These are phyloP conservation scores for Kwoniella dendrophila DNA, from an alignment of 768 basidiomycete genomes.

Conservation along the genomic window DNA sequence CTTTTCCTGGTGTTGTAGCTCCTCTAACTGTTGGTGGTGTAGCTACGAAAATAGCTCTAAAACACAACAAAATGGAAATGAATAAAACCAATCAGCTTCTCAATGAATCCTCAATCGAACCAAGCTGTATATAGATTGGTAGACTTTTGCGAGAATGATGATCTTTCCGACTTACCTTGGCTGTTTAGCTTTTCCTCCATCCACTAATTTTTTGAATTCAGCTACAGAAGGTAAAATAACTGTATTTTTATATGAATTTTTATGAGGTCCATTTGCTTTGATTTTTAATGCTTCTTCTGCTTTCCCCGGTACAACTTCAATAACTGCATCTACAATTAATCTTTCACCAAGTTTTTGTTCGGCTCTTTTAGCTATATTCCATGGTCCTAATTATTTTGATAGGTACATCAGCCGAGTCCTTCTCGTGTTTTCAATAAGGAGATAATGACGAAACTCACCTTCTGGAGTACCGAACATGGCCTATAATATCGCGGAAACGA, in stretches of 20 bases:
- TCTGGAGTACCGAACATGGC: conserved; percentile 49
- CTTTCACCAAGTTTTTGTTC: conserved; percentile 82
- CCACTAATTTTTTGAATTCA: conserved; percentile 26
- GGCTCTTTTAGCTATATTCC: conserved; percentile 56
- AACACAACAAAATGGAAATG: neutral
- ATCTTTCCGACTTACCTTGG: conserved; percentile 39
- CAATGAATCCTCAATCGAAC: neutral
- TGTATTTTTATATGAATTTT: conserved; percentile 82
- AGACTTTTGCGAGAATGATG: neutral
- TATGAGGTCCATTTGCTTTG: conserved; percentile 85
- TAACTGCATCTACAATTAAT: conserved; percentile 88
- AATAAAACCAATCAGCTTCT: neutral
- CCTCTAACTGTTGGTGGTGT: conserved; percentile 90
- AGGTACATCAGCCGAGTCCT: neutral
- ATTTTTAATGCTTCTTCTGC: conserved; percentile 73
- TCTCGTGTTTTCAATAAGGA: neutral
- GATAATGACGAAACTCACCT: conserved; percentile 21
- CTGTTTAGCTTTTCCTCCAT: conserved; percentile 22
- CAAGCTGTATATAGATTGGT: neutral
- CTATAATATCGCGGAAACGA: conserved; percentile 7
- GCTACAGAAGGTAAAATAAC: conserved; percentile 28
- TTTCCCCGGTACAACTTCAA: conserved; percentile 83
- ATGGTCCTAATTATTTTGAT: conserved; percentile 34
- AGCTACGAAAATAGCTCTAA: conserved; percentile 78
- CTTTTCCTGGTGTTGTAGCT: conserved; percentile 67